Percentiles rank a stretch among this genome's conserved stretches.
These are phyloP conservation scores for Madurella fahalii DNA, from an alignment of 2,329 filamentous ascomycete species.

Conservation along the genomic window DNA sequence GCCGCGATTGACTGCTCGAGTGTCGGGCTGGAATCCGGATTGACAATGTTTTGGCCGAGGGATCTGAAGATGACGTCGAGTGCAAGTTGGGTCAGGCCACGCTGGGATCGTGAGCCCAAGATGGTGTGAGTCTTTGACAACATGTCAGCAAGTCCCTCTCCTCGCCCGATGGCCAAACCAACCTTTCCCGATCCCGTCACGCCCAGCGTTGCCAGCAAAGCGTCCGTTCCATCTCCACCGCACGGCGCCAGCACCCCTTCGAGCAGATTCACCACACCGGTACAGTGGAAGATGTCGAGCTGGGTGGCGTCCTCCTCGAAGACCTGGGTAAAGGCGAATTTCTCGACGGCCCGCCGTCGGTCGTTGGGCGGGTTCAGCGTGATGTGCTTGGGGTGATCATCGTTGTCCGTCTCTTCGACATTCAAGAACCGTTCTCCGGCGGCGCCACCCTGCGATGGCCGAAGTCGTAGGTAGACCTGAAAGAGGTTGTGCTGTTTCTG, in stretches of 20 bases:
- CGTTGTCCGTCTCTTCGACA: constrained; percentile 55
- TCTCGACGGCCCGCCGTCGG: constrained; percentile 82
- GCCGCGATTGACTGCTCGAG: constrained; percentile 70
- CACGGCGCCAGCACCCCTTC: constrained; percentile 73
- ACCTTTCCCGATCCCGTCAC: constrained; percentile 98
- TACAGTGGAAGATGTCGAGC: constrained; percentile 79
- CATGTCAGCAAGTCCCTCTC: constrained; percentile 7
- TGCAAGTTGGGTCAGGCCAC: constrained; percentile 85
- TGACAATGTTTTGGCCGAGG: constrained; percentile 67
- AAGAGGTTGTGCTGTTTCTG: constrained; percentile 60
- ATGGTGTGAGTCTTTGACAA: constrained; percentile 86
- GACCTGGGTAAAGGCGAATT: constrained; percentile 89
- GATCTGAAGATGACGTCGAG: constrained; percentile 87
- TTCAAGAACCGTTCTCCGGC: constrained; percentile 68
- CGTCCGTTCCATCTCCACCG: constrained; percentile 78
- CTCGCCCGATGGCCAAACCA: constrained; percentile 11
- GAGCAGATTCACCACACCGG: constrained; percentile 69
- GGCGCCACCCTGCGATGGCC: constrained; percentile 54
- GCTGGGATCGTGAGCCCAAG: constrained; percentile 78
- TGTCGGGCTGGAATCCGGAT: constrained; percentile 52
- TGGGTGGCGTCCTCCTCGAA: constrained; percentile 85
- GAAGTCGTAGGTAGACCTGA: constrained; percentile 84
- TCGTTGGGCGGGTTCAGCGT: constrained; percentile 79
- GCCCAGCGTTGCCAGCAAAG: constrained; percentile 83
- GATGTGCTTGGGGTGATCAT: constrained; percentile 59